These are phyloP conservation scores for Debaryomyces robertsiae DNA, from an alignment of 1,139 yeast genomes.

Conservation along the genomic window DNA sequence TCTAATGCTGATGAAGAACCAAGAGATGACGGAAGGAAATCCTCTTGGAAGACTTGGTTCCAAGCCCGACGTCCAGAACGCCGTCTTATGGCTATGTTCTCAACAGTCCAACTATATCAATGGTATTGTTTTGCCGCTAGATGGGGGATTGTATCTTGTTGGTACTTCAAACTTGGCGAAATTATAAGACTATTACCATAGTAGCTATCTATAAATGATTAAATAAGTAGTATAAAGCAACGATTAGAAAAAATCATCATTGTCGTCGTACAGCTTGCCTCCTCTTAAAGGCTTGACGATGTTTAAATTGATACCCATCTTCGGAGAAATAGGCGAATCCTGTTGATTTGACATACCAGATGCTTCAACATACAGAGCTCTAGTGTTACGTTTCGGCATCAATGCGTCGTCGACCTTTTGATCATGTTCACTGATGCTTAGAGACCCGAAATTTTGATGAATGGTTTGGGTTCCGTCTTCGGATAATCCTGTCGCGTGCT, in stretches of 20 bases:
- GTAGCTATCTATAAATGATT: neutral
- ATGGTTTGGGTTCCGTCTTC: neutral
- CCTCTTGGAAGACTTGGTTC: constrained; percentile 7
- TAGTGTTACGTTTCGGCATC: neutral
- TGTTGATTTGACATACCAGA: constrained; percentile 8
- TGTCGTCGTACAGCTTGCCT: constrained; percentile 30
- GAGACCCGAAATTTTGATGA: neutral
- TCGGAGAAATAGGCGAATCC: constrained; percentile 30
- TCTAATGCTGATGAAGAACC: neutral
- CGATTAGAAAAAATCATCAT: constrained; percentile 5
- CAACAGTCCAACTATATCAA: constrained; percentile 8
- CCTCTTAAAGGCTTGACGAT: constrained; percentile 73
- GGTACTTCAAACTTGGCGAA: constrained; percentile 7
- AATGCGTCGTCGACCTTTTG: neutral
- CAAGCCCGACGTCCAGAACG: constrained; percentile 5
- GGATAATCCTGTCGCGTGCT: neutral
- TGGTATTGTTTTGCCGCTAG: constrained; percentile 6
- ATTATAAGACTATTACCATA: neutral
- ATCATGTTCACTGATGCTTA: constrained; percentile 1
- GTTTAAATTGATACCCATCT: constrained; percentile 52
- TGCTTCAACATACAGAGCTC: neutral
- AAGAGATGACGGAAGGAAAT: constrained; percentile 6
- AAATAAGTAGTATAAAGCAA: neutral
- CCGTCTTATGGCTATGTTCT: constrained; percentile 8
- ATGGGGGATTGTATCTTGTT: constrained; percentile 5